Base-by-base conservation (phyloP, 129 eudicot genomes). In the Pseudognaphalium luteoalbum region DNA sequence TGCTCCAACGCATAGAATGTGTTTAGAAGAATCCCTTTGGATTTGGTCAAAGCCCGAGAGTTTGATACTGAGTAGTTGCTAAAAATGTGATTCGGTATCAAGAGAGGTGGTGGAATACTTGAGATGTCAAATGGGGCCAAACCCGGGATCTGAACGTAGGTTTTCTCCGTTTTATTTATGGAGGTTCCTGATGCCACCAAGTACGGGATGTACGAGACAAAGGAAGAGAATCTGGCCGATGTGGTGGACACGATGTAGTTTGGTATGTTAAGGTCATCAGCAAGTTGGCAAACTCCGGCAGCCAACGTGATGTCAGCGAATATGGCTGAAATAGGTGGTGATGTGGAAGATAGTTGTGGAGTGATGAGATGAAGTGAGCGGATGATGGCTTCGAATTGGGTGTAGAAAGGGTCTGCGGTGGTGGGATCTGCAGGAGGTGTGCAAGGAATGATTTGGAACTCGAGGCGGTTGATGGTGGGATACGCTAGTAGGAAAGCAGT, bases 201-300 rank as follows among this genome's bases (percentile, higher is more conserved):
- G 29, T 21, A 30, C 29, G 80, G 87, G n/a, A 73, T 61, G 37
- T 66, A 17, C 2, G 73, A 42, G 65, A 86, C 62, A 3, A 84
- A 32, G 21, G 87, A 75, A 71, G 84, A 56, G 68, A 89, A 89
- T 75, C 86, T 84, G 6, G 95, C 91, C 2, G 89, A 89, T 22
- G 86, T 79, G 41, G 85, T 82, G 56, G 66, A 15, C 1, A 84
- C 41, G 63, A 78, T 61, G 12, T 73, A 89, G 4, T 30, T 20
- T 3, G 83, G 71, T 35, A 89, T 11, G 30, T 65, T 25, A 25
- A 86, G 87, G 21, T 82, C 75, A 11, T 66, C 68, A n/a, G 81
- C 76, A 14, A 85, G 65, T n/a, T 25, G 71, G 33, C 19, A 25
- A 61, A 73, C 33, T 29, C 87, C 76, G 25, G 74, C 61, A 30